Percentiles rank a stretch among this genome's conserved stretches.
Evolutionary conservation across 495 filamentous ascomycete species (phyloP).

Genomic region (Penicillium soppii): DNA sequence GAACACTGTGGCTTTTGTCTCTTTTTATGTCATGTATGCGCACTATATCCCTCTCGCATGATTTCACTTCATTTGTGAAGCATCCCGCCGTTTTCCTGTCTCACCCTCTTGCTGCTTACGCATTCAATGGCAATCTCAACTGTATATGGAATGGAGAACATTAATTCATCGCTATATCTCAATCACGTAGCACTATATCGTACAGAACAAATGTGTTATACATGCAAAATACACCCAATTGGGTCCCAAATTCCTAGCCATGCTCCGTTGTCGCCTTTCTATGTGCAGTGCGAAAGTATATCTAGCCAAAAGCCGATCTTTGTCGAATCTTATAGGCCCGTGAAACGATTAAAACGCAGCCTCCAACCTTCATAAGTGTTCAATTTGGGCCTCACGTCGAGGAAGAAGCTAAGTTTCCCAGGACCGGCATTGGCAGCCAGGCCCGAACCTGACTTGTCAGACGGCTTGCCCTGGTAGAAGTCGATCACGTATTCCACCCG

Average conservation of each 20-base stretch:
- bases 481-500: constrained; percentile 94
- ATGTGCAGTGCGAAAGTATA: constrained; percentile 16
- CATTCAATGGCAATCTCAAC: not conserved
- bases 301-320: not conserved
- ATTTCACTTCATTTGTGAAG: constrained; percentile 19
- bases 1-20: constrained; percentile 3
- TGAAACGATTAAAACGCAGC: constrained; percentile 68
- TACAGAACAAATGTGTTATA: constrained; percentile 42
- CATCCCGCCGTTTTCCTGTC: constrained; percentile 10
- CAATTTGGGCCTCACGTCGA: constrained; percentile 94
- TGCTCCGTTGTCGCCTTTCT: constrained; percentile 33
- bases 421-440: constrained; percentile 48
- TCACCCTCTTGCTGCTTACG: constrained; percentile 10
- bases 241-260: constrained; percentile 17
- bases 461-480: constrained; percentile 80
- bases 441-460: constrained; percentile 22
- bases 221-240: constrained; percentile 38
- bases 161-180: constrained; percentile 17
- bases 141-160: constrained; percentile 25
- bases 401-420: constrained; percentile 79
- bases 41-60: constrained; percentile 32
- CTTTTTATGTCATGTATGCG: constrained; percentile 17
- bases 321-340: constrained; percentile 49
- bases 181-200: constrained; percentile 27
- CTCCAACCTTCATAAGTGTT: constrained; percentile 87